These are phyloP conservation scores for Hypsizygus marmoreus DNA, from an alignment of 768 basidiomycete genomes.

Conservation along the genomic window DNA sequence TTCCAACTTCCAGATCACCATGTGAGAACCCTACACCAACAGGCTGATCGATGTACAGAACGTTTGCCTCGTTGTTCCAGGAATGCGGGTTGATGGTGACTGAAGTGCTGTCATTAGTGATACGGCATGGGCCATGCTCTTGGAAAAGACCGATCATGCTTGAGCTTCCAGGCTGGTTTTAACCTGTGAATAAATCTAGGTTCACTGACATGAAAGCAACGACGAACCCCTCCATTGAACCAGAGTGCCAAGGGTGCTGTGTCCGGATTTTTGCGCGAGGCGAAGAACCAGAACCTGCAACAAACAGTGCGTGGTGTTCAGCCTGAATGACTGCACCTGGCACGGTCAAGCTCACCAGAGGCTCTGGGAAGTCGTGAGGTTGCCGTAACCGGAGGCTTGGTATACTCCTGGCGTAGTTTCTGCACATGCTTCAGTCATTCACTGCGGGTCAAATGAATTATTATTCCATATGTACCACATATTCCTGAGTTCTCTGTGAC, in stretches of 20 bases:
- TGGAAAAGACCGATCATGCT: slow-evolving; percentile 69
- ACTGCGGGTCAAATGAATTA: no score
- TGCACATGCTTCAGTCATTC: no score
- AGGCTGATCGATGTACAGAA: slow-evolving; percentile 67
- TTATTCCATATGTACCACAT: slow-evolving; percentile 58
- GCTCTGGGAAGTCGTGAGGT: slow-evolving; percentile 55
- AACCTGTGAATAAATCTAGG: neutral
- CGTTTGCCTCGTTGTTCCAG: slow-evolving; percentile 59
- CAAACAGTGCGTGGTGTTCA: no score
- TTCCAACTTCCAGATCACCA: slow-evolving; percentile 49
- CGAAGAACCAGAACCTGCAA: slow-evolving; percentile 73
- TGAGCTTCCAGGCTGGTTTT: slow-evolving; percentile 56
- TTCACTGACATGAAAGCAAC: neutral
- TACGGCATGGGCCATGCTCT: slow-evolving; percentile 76
- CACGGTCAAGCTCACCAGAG: slow-evolving; percentile 50
- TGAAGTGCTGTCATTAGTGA: slow-evolving; percentile 51
- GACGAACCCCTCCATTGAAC: slow-evolving; percentile 63
- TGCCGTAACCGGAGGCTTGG: slow-evolving; percentile 66
- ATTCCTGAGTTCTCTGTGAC: slow-evolving; percentile 62
- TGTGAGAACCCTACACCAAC: slow-evolving; percentile 66
- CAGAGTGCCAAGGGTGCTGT: slow-evolving; percentile 66
- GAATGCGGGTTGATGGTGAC: slow-evolving; percentile 55
- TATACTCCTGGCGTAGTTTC: slow-evolving; percentile 67
- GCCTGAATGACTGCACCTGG: no score
- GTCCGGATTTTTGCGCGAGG: slow-evolving; percentile 58